phyloP scores from a whole-genome alignment of 148 eudicot genomes.

The Rhododendron ovatum region DNA sequence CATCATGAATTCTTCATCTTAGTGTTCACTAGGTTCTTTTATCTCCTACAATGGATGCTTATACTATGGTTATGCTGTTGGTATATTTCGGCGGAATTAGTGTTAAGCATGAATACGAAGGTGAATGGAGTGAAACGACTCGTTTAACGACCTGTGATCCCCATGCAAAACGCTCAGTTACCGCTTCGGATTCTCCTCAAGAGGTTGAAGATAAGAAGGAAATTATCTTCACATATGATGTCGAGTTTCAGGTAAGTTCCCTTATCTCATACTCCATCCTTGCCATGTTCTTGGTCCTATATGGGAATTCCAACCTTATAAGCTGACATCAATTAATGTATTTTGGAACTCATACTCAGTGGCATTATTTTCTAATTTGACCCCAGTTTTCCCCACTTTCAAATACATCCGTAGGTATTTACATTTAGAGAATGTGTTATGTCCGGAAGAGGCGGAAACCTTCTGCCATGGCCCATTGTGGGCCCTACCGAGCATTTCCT shows the following conservation, averaged over 20 bases:
- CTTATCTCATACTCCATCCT: background rate
- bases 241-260: conserved; percentile 35
- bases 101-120: conserved; percentile 47
- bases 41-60: background rate
- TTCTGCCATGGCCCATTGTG: too few species aligned
- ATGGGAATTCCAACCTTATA: background rate
- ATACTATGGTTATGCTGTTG: background rate
- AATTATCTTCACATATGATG: conserved; percentile 54
- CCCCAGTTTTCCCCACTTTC: background rate
- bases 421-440: too few species aligned
- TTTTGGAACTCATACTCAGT: background rate
- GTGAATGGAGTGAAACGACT: conserved; percentile 33
- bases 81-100: conserved; percentile 13
- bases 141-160: conserved; percentile 49
- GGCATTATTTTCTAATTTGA: background rate
- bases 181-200: conserved; percentile 41
- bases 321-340: background rate
- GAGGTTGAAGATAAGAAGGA: conserved; percentile 44
- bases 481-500: too few species aligned
- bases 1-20: background rate
- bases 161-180: conserved; percentile 37
- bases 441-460: too few species aligned
- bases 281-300: background rate
- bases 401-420: background rate
- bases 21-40: background rate